Evolutionary conservation across 495 filamentous ascomycete species (phyloP), one percentile per base, ranked within the genome.

Genomic region (Saxophila tyrrhenica): DNA sequence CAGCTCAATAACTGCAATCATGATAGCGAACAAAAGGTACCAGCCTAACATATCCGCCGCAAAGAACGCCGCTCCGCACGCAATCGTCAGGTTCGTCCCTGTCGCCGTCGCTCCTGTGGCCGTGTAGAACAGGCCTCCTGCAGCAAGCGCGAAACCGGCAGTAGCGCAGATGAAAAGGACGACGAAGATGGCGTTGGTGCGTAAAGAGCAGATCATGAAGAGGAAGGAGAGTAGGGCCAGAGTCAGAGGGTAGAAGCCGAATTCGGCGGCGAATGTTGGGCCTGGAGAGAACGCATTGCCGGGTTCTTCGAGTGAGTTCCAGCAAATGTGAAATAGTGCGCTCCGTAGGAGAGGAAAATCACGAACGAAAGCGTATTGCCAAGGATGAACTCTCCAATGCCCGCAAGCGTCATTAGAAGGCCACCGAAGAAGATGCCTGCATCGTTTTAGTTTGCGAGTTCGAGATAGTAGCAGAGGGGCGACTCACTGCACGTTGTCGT

Each of bases 331-430:
- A 77, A 72, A 76, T 79, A 74, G 73, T 76, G 74, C 57, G 80
- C 67, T 7, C 72, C 72, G 56, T 78, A 79, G 16, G 70, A 68
- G 13, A 61, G 65, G 63, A 85, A 87, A 13, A 88, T 75, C 11
- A 85, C 79, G 46, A 76, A 80, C 0, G 80, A 75, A 60, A 87
- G 87, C 0, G 83, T 87, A 65, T 87, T 86, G 19, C 83, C 83
- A 2, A 86, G 69, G 51, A 86, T 70, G 57, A 60, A 70, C 61
- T 87, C 83, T 10, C 83, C 72, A 24, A 86, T 55, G 16, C 73
- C 75, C 10, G 77, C 80, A 0, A 86, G 43, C 22, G 83, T 69
- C 70, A 84, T 78, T 2, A 86, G 74, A 19, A 86, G 58, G 8
- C 83, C 83, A 32, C 84, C 84, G 60, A 83, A 83, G 73, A 85